A percentile compares a stretch with the other conserved stretches of the same genome.
phyloP scores from a whole-genome alignment of 352 stramenopile genomes.

The Achlya hypogyna region DNA sequence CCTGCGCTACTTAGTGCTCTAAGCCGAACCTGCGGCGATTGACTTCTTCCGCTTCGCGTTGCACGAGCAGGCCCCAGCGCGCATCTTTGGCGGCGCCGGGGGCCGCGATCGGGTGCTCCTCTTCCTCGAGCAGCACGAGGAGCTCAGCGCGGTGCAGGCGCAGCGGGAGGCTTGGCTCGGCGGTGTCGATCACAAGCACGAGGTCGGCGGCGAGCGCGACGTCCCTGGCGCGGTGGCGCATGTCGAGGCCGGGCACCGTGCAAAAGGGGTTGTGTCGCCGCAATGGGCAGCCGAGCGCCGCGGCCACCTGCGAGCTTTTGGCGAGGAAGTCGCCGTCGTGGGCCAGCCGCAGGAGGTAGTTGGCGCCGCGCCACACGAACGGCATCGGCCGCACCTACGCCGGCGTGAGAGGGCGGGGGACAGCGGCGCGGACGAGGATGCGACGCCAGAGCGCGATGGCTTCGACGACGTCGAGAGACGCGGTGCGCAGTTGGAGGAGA shows the following conservation, averaged over 20 bases:
- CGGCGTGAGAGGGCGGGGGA: neutral
- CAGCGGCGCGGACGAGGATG: constrained; percentile 36
- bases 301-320: constrained; percentile 43
- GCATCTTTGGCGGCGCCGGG: constrained; percentile 29
- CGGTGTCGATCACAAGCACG: neutral
- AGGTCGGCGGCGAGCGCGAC: neutral
- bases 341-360: constrained; percentile 63
- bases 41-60: constrained; percentile 40
- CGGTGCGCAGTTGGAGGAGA: constrained; percentile 35
- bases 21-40: constrained; percentile 9
- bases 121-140: constrained; percentile 50
- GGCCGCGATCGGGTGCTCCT: constrained; percentile 31
- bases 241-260: constrained; percentile 56
- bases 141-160: constrained; percentile 34
- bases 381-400: constrained; percentile 23
- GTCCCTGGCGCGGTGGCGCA: constrained; percentile 23
- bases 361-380: constrained; percentile 50
- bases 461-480: constrained; percentile 46
- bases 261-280: constrained; percentile 56
- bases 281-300: constrained; percentile 45
- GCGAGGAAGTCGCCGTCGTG: constrained; percentile 65
- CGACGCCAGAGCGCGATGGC: constrained; percentile 49
- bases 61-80: constrained; percentile 42
- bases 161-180: neutral
- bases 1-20: constrained; percentile 8